Conservation (phyloP, 2,329 filamentous ascomycete genomes). For the Colletotrichum sp. region DNA sequence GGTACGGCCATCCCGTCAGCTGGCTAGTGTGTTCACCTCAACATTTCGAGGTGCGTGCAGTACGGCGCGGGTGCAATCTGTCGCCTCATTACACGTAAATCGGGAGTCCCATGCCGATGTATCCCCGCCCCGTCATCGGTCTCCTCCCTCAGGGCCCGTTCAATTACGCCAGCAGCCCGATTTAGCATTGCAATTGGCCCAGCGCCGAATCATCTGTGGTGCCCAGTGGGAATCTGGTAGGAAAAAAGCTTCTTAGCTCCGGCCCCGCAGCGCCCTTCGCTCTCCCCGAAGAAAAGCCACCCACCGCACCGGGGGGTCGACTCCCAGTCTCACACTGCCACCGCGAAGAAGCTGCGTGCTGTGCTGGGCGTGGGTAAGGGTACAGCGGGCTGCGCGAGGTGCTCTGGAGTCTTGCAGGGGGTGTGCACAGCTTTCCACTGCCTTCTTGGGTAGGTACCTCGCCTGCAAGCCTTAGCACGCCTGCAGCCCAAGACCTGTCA, state of each 20-base stretch:
- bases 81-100: background rate
- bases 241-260: background rate
- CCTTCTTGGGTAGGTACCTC: background rate
- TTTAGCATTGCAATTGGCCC: background rate
- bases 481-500: slow-evolving; percentile 2
- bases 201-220: background rate
- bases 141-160: background rate
- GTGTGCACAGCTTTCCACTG: background rate
- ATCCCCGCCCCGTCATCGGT: background rate
- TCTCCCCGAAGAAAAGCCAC: background rate
- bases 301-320: background rate
- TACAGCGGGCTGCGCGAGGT: background rate
- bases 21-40: background rate
- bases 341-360: background rate
- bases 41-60: background rate
- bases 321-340: background rate
- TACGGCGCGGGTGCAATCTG: background rate
- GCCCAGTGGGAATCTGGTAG: background rate
- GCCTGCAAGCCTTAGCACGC: background rate
- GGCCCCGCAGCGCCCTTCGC: slow-evolving; percentile 6
- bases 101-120: background rate
- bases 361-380: slow-evolving; percentile 2
- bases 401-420: background rate
- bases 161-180: background rate
- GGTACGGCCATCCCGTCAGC: background rate